Percentiles rank a stretch among this genome's conserved stretches.
These are phyloP conservation scores for Rhododendron mucronatum DNA, from an alignment of 148 eudicot species.

Conservation along the genomic window DNA sequence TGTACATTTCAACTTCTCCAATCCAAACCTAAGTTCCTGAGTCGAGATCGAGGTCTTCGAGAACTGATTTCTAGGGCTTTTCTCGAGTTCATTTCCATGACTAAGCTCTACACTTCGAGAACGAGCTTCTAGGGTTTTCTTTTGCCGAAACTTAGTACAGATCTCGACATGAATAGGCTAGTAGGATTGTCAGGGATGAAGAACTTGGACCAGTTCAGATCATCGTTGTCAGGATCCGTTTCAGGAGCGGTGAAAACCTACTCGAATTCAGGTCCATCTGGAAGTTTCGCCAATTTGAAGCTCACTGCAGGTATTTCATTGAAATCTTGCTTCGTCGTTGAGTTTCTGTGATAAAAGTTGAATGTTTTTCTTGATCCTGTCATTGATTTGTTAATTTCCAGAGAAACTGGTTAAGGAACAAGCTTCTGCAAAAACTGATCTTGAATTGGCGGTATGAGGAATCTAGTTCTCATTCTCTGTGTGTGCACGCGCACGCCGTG, in stretches of 20 bases:
- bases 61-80: background rate
- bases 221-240: slow-evolving; percentile 47
- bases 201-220: slow-evolving; percentile 59
- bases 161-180: slow-evolving; percentile 50
- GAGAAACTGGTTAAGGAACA: slow-evolving; percentile 95
- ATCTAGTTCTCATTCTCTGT: slow-evolving; percentile 3
- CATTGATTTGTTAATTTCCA: slow-evolving; percentile 26
- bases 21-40: background rate
- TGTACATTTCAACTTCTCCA: background rate
- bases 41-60: background rate
- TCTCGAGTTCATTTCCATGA: background rate
- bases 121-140: slow-evolving; percentile 5
- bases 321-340: background rate
- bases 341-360: slow-evolving; percentile 7
- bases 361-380: slow-evolving; percentile 5
- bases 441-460: slow-evolving; percentile 67
- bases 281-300: slow-evolving; percentile 81
- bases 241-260: slow-evolving; percentile 45
- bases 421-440: slow-evolving; percentile 79
- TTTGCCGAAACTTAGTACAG: background rate
- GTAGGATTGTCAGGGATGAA: slow-evolving; percentile 59
- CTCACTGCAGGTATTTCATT: slow-evolving; percentile 62
- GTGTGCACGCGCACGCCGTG: background rate
- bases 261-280: slow-evolving; percentile 53
- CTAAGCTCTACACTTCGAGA: background rate